Percentiles rank a stretch among this genome's conserved stretches.
Conservation (phyloP, 2,329 filamentous ascomycete species). For the Venturiaceae sp. region DNA sequence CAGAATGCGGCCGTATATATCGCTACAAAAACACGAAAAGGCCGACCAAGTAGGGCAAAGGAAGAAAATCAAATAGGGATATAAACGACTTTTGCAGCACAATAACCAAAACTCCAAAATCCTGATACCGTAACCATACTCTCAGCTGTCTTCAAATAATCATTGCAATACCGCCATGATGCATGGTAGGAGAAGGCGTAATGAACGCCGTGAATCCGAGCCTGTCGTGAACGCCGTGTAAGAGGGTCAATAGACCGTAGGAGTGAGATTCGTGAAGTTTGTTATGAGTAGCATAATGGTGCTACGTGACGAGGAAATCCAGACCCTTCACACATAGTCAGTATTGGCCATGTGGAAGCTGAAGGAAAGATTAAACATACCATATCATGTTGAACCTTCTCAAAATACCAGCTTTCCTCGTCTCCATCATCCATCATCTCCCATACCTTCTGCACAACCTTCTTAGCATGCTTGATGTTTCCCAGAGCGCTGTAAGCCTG, state of each 20-base stretch:
- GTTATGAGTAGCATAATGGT: background rate
- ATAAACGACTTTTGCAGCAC: background rate
- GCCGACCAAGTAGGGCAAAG: background rate
- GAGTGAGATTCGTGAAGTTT: background rate
- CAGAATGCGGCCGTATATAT: no score
- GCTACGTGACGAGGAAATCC: constrained; percentile 1
- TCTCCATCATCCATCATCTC: constrained; percentile 48
- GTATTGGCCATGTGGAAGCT: background rate
- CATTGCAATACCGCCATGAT: background rate
- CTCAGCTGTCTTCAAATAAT: background rate
- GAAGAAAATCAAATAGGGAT: background rate
- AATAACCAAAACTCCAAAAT: background rate
- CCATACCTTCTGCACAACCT: constrained; percentile 49
- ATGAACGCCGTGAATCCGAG: background rate
- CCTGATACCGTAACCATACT: background rate
- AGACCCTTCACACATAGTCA: background rate
- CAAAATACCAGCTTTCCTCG: constrained; percentile 54
- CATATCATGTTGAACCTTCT: constrained; percentile 32
- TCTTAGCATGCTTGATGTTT: constrained; percentile 47
- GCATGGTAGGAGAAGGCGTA: background rate
- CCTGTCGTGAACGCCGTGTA: background rate
- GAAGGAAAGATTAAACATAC: background rate
- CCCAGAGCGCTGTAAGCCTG: constrained; percentile 47
- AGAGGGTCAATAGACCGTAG: background rate
- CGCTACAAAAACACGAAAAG: background rate